Evolutionary conservation across 371 early-diverging fungal genomes (phyloP), one percentile per base, ranked within the genome.

Genomic region (Mucor saturninus): DNA sequence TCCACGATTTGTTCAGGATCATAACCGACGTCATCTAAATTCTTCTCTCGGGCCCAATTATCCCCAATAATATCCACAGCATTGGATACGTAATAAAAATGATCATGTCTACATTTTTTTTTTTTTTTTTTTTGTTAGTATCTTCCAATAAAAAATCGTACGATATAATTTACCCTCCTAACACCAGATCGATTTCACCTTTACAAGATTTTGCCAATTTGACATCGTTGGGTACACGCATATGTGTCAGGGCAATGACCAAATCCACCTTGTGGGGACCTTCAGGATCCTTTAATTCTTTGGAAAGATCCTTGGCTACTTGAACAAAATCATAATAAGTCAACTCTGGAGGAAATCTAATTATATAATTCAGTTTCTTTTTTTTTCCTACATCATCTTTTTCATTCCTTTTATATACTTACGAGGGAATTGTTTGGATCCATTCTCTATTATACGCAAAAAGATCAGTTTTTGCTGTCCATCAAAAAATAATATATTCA

Each of bases 181-280:
- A 74, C 10, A 88, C 67, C 49, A 89, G 59, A 67, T 89, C 89
- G 14, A 89, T 72, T 21, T 82, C 82, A 7, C 74, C 79, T 5
- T 64, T 39, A 43, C 83, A 78, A 15, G 64, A 59, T 37, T 61
- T 69, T 3, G 84, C 85, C 21, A 88, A 62, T 45, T 68, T 74
- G 37, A 82, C 62, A 62, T 89, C 88, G 64, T 88, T 87, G 11
- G 83, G 84, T 15, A 87, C 69, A 0, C 89, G 78, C 85, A 86
- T 88, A 59, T 89, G 89, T 32, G 89, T 84, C 48, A 89, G 62
- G 10, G 88, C 88, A 52, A 89, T 70, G 11, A 89, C 79, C 14
- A 89, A 31, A 48, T 87, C 86, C 32, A 80, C 83, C 0, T 73
- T 62, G 56, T 74, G 51, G 3, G 65, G 62, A 5, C 70, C 75